Base-by-base conservation (phyloP, 768 basidiomycete genomes). In the Pleurotus ostreatus region DNA sequence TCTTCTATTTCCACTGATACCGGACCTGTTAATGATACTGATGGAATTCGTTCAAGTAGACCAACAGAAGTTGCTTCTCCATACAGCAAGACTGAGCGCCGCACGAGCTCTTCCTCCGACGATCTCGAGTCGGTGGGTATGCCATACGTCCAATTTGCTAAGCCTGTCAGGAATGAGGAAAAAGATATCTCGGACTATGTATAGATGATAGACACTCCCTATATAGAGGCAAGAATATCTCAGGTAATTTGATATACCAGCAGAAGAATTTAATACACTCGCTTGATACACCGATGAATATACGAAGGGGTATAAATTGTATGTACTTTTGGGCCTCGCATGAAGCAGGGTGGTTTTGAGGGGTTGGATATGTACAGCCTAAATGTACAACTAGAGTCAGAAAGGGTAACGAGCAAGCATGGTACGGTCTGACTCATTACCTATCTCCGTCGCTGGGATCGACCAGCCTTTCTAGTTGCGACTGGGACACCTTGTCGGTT, bases 381-480 rank as follows among this genome's bases (percentile, higher is more conserved):
- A 11, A 9, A 34, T 34, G 11, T 3, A 34, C 30, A 9, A 34
- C 30, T 34, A 11, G 8, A 11, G 30, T 34, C 30, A 34, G 30
- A 34, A 34, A 34, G 11, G 30, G 2, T 34, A 34, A 34, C 30
- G 30, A 11, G 30, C 30, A 34, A 34, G 30, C 9, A 34, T 3
- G 8, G 30, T 34, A 34, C 9, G 30, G 22, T 23, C 8, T 30
- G 30, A 34, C 30, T 34, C 30, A 11, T 34, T 34, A 40, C 55
- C 81, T 72, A 90, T 67, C 88, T 79, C 72, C 88, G 81, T 60
- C 88, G 79, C 57, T 85, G 79, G 22, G 88, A 80, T 37, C 86
- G 79, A 34, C 89, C 89, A 40, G 89, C 76, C 69, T 84, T 88
- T 61, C 85, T 76, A 54, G 78, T 74, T 34, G 79, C 86, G 40